Evolutionary conservation across 2,329 filamentous ascomycete species (phyloP).

Genomic region (Microcyclospora tardicrescens): DNA sequence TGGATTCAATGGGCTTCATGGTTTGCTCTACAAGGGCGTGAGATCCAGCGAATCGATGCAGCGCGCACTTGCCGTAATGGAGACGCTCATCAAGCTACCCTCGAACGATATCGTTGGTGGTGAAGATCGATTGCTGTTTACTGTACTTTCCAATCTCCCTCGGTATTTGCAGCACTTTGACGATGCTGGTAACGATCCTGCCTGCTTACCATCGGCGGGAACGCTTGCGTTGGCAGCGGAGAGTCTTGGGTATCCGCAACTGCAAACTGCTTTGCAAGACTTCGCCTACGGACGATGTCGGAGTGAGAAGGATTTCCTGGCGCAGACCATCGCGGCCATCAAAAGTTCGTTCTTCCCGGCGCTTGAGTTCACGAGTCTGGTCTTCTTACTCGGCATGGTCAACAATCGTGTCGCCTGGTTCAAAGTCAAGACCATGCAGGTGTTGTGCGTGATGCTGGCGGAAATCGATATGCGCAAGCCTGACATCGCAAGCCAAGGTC

Average conservation of each 20-base stretch:
- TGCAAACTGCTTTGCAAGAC: slow-evolving; percentile 56
- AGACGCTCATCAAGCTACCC: slow-evolving; percentile 65
- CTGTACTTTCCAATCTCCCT: slow-evolving; percentile 82
- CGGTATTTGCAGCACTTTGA: slow-evolving; percentile 73
- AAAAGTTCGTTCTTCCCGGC: slow-evolving; percentile 67
- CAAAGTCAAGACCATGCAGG: slow-evolving; percentile 82
- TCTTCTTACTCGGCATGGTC: slow-evolving; percentile 80
- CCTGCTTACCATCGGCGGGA: slow-evolving; percentile 50
- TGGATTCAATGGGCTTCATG: slow-evolving; percentile 71
- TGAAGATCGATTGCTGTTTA: slow-evolving; percentile 69
- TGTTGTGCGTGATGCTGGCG: slow-evolving; percentile 72
- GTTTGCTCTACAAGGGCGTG: slow-evolving; percentile 79
- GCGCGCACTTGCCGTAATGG: slow-evolving; percentile 61
- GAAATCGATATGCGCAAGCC: slow-evolving; percentile 87
- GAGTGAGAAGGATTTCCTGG: slow-evolving; percentile 61
- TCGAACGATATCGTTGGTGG: slow-evolving; percentile 71
- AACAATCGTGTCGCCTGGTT: slow-evolving; percentile 85
- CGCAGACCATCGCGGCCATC: slow-evolving; percentile 59
- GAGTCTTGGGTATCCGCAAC: slow-evolving; percentile 51
- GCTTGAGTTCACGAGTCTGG: slow-evolving; percentile 71
- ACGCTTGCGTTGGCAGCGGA: slow-evolving; percentile 62
- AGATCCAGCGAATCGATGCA: slow-evolving; percentile 75
- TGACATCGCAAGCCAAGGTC: slow-evolving; percentile 80
- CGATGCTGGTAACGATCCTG: slow-evolving; percentile 41
- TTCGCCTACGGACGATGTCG: slow-evolving; percentile 57